These are phyloP conservation scores for Aristolochia californica DNA, from an alignment of 164 flowering plant genomes.

Conservation along the genomic window DNA sequence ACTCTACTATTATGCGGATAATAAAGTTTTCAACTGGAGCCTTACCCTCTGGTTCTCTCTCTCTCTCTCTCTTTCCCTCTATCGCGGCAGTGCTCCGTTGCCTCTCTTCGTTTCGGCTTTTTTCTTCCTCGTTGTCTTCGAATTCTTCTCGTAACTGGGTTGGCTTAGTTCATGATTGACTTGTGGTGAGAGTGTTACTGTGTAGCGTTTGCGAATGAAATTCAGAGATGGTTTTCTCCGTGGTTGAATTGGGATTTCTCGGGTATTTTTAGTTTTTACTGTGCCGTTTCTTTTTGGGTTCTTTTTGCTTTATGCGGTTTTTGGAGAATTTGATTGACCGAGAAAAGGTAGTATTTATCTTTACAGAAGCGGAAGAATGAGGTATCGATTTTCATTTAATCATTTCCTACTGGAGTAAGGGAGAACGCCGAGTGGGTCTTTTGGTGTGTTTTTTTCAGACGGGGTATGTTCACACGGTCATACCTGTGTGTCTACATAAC, in stretches of 20 bases:
- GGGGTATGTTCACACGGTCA: no score
- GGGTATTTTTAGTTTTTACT: neutral
- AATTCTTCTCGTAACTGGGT: no score
- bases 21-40: no score
- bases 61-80: no score
- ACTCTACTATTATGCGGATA: neutral
- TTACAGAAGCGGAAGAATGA: conserved; percentile 14
- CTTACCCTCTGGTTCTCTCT: no score
- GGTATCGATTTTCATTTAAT: conserved; percentile 27
- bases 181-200: neutral
- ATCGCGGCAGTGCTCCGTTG: no score
- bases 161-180: neutral
- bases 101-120: no score
- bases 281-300: neutral
- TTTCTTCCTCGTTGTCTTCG: no score
- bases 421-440: no score
- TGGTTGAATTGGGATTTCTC: neutral
- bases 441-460: no score
- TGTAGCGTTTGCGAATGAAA: no score
- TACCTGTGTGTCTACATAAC: no score
- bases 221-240: neutral
- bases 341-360: conserved; percentile 6
- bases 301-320: neutral
- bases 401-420: neutral
- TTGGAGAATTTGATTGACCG: neutral